phyloP scores from a whole-genome alignment of 1,139 yeast genomes.

The Yamadazyma diospyri region DNA sequence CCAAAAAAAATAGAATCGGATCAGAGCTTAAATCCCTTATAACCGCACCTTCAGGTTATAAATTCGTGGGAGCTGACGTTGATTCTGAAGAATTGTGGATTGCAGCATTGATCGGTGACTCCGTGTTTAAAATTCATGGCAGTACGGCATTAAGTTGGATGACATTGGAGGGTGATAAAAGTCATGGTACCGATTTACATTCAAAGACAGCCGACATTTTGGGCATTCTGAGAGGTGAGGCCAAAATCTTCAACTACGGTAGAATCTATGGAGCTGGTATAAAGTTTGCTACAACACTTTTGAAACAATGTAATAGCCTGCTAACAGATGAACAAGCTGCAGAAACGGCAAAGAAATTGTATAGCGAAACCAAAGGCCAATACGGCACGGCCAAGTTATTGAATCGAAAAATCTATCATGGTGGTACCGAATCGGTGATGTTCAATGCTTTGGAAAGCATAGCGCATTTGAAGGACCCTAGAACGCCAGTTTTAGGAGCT shows the following conservation, averaged over 20 bases:
- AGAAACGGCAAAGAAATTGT: constrained; percentile 63
- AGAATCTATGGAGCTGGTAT: constrained; percentile 97
- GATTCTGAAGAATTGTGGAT: constrained; percentile 99
- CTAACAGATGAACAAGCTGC: constrained; percentile 68
- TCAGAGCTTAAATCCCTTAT: constrained; percentile 89
- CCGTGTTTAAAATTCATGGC: constrained; percentile 85
- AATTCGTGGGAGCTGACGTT: constrained; percentile 96
- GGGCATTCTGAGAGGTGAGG: constrained; percentile 88
- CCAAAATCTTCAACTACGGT: constrained; percentile 94
- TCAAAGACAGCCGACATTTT: constrained; percentile 89
- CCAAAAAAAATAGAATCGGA: constrained; percentile 80
- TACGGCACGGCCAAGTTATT: constrained; percentile 23
- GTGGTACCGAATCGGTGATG: constrained; percentile 91
- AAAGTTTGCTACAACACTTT: constrained; percentile 75
- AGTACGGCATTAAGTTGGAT: constrained; percentile 98
- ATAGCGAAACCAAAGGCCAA: constrained; percentile 80
- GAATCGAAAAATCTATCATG: constrained; percentile 57
- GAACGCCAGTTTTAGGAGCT: constrained; percentile 91
- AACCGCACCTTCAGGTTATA: constrained; percentile 84
- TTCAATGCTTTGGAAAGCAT: constrained; percentile 86
- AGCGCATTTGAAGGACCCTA: constrained; percentile 80
- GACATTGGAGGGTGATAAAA: constrained; percentile 95
- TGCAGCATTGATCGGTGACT: constrained; percentile 91
- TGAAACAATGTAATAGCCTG: constrained; percentile 76
- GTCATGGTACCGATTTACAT: constrained; percentile 89